Evolutionary conservation across 129 eudicot species (phyloP).

Genomic region (Escallonia herrerae): DNA sequence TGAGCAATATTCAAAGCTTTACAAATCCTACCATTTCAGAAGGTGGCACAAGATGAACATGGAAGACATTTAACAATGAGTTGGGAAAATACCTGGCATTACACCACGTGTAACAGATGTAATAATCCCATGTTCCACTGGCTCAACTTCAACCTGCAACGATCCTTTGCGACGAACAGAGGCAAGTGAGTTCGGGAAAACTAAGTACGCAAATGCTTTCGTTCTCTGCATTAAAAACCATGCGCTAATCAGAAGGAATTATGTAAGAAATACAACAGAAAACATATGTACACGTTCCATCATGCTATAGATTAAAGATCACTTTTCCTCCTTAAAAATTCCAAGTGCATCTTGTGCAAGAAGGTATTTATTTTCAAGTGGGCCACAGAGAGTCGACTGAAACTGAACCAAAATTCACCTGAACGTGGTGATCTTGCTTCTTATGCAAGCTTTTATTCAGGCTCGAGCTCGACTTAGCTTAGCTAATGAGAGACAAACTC

Average conservation of each 20-base stretch:
- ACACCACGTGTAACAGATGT: slow-evolving; percentile 85
- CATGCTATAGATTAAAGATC: background rate
- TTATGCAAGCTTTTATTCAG: too few relatives aligned
- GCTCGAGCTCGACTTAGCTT: too few relatives aligned
- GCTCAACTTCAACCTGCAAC: slow-evolving; percentile 25
- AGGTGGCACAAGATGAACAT: background rate
- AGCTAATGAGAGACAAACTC: too few relatives aligned
- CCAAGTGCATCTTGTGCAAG: background rate
- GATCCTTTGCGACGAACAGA: slow-evolving; percentile 55
- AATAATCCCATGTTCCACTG: slow-evolving; percentile 58
- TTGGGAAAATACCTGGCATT: slow-evolving; percentile 51
- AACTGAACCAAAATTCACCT: too few relatives aligned
- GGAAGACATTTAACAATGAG: background rate
- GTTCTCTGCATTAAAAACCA: slow-evolving; percentile 43
- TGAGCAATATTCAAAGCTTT: too few relatives aligned
- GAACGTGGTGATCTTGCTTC: too few relatives aligned
- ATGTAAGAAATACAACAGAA: background rate
- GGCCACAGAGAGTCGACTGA: too few relatives aligned
- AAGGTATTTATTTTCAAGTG: too few relatives aligned
- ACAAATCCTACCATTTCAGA: background rate
- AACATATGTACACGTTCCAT: too few relatives aligned
- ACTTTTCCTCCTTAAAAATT: background rate
- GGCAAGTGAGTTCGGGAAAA: slow-evolving; percentile 50
- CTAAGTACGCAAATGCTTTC: slow-evolving; percentile 76
- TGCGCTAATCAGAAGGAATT: background rate